Percentiles rank a stretch among this genome's conserved stretches.
phyloP scores from a whole-genome alignment of 1,284 basidiomycete genomes.

The Meripilus lineatus region DNA sequence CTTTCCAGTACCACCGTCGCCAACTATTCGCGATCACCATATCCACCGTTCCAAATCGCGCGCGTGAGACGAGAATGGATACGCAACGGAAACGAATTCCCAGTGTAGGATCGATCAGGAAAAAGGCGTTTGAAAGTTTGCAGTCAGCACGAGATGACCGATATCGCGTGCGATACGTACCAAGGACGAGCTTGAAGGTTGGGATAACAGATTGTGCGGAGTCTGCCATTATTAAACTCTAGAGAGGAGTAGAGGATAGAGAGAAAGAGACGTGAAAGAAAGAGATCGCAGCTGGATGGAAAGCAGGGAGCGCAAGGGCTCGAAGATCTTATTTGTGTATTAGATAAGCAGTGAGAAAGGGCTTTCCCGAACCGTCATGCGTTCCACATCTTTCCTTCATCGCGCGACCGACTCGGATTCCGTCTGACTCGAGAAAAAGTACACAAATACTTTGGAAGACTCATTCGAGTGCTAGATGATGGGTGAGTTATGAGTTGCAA shows the following conservation, averaged over 20 bases:
- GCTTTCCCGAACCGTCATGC: conserved; percentile 6
- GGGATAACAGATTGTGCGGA: conserved; percentile 46
- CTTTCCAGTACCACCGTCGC: conserved; percentile 98
- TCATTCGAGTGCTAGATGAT: too few species aligned
- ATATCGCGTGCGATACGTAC: conserved; percentile 44
- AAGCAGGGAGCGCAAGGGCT: conserved; percentile 16
- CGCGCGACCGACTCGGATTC: too few species aligned
- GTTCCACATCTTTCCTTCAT: background rate
- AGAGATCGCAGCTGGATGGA: conserved; percentile 19
- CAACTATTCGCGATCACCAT: conserved; percentile 54
- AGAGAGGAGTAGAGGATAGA: conserved; percentile 15
- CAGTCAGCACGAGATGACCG: conserved; percentile 8
- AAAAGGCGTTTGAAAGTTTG: conserved; percentile 7
- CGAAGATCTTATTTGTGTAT: conserved; percentile 11
- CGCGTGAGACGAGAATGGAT: background rate
- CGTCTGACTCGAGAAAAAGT: too few species aligned
- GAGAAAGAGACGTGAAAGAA: conserved; percentile 24
- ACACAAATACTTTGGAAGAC: too few species aligned
- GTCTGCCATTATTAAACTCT: conserved; percentile 40
- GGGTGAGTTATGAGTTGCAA: too few species aligned
- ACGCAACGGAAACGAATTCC: conserved; percentile 3
- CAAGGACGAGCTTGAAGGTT: conserved; percentile 98
- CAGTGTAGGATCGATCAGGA: conserved; percentile 22
- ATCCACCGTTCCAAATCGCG: conserved; percentile 9
- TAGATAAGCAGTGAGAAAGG: conserved; percentile 8